Conservation (phyloP, 2,329 filamentous ascomycete genomes). For the Seiridium unicorne region DNA sequence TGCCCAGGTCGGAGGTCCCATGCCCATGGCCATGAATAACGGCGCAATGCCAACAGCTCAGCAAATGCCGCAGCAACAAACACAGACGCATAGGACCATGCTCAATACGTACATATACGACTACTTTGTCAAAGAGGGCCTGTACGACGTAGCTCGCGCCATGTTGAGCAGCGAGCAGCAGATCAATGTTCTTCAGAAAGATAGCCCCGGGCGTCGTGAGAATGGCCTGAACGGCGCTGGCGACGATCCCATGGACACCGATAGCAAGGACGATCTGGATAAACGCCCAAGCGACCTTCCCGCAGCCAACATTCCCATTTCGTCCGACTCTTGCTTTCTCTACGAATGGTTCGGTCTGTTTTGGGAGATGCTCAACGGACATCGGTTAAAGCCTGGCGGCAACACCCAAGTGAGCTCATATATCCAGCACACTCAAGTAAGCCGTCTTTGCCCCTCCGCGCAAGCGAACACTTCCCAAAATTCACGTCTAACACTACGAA, state of each 20-base stretch:
- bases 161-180: slow-evolving; percentile 66
- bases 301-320: slow-evolving; percentile 64
- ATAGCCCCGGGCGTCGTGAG: slow-evolving; percentile 66
- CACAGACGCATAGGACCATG: slow-evolving; percentile 44
- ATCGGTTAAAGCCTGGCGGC: slow-evolving; percentile 64
- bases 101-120: slow-evolving; percentile 91
- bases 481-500: background rate
- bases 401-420: slow-evolving; percentile 70
- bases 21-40: slow-evolving; percentile 66
- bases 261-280: slow-evolving; percentile 75
- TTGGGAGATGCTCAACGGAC: slow-evolving; percentile 91
- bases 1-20: slow-evolving; percentile 59
- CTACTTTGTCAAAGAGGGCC: slow-evolving; percentile 82
- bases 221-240: slow-evolving; percentile 62
- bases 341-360: slow-evolving; percentile 97
- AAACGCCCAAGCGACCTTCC: slow-evolving; percentile 82
- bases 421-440: slow-evolving; percentile 79
- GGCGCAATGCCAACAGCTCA: slow-evolving; percentile 29
- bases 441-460: slow-evolving; percentile 18
- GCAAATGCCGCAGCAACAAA: slow-evolving; percentile 16
- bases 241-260: slow-evolving; percentile 79
- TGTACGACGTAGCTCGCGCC: slow-evolving; percentile 79
- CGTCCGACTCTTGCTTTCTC: slow-evolving; percentile 77
- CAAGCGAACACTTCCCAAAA: too few species aligned
- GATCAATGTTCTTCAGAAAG: slow-evolving; percentile 62